Percentiles rank a stretch among this genome's conserved stretches.
These are phyloP conservation scores for Chionographis japonica DNA, from an alignment of 106 monocot species.

Conservation along the genomic window DNA sequence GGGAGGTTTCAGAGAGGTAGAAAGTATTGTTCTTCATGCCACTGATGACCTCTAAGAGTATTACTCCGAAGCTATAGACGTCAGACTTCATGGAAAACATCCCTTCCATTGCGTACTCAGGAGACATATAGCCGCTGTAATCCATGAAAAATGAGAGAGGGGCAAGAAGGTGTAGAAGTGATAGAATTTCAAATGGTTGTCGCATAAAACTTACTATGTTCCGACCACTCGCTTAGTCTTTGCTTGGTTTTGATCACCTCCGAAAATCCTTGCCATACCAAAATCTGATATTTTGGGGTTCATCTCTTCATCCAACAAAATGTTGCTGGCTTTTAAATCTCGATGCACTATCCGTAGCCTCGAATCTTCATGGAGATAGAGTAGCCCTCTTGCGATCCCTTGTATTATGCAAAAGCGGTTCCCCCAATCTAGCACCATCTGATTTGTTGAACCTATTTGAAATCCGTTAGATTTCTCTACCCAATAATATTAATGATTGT, in stretches of 20 bases:
- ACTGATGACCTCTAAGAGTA: conserved; percentile 33
- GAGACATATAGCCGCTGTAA: conserved; percentile 40
- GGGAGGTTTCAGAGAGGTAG: not conserved
- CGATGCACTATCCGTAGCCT: conserved; percentile 12
- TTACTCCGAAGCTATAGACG: conserved; percentile 33
- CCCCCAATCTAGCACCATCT: conserved; percentile 4
- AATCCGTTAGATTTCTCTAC: not conserved
- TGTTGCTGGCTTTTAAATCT: conserved; percentile 22
- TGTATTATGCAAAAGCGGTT: conserved; percentile 12
- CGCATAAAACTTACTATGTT: conserved; percentile 20
- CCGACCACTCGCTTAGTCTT: conserved; percentile 17
- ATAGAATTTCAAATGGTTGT: not conserved
- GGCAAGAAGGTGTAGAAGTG: too few relatives aligned
- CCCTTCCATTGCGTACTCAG: conserved; percentile 33
- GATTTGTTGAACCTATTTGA: not conserved
- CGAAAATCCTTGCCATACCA: conserved; percentile 18
- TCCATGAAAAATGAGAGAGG: too few relatives aligned
- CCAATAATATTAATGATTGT: not conserved
- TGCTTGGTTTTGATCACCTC: conserved; percentile 2
- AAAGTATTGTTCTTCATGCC: conserved; percentile 12
- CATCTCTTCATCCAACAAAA: conserved; percentile 22
- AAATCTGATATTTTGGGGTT: conserved; percentile 36
- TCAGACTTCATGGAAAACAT: conserved; percentile 32
- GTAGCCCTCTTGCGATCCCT: conserved; percentile 21
- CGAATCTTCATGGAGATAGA: conserved; percentile 25